Percentiles rank a stretch among this genome's conserved stretches.
Conservation (phyloP, 495 filamentous ascomycete genomes). For the Penicillium psychrofluorescens region DNA sequence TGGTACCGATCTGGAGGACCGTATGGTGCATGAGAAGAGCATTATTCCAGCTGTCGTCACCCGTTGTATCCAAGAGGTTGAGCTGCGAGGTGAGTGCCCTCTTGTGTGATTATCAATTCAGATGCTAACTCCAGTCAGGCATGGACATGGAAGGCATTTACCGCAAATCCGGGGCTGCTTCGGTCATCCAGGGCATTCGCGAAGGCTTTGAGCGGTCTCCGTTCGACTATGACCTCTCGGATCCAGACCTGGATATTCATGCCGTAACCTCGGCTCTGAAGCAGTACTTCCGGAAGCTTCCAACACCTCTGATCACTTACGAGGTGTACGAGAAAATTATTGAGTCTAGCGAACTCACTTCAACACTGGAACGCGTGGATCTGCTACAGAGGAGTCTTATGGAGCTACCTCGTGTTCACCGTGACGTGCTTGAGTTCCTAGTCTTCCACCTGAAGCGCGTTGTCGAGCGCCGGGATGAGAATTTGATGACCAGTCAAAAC, state of each 20-base stretch:
- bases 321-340: conserved; percentile 87
- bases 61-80: conserved; percentile 96
- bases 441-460: conserved; percentile 92
- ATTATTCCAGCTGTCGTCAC: conserved; percentile 86
- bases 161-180: conserved; percentile 88
- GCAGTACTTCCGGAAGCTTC: conserved; percentile 94
- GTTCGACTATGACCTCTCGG: conserved; percentile 78
- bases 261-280: conserved; percentile 94
- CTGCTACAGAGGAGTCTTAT: conserved; percentile 63
- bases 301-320: conserved; percentile 83
- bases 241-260: conserved; percentile 89
- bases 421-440: conserved; percentile 84
- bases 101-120: neutral
- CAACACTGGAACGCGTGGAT: conserved; percentile 45
- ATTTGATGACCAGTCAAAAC: conserved; percentile 91
- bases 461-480: conserved; percentile 71
- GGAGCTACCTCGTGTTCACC: conserved; percentile 73
- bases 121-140: conserved; percentile 38
- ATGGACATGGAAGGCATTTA: conserved; percentile 99
- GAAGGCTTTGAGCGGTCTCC: conserved; percentile 79
- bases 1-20: conserved; percentile 79
- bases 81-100: conserved; percentile 57
- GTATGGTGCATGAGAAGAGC: conserved; percentile 82
- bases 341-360: conserved; percentile 50
- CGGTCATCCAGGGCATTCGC: conserved; percentile 77